phyloP scores from a whole-genome alignment of 805 yeast species.

The Pichia ethanolica region DNA sequence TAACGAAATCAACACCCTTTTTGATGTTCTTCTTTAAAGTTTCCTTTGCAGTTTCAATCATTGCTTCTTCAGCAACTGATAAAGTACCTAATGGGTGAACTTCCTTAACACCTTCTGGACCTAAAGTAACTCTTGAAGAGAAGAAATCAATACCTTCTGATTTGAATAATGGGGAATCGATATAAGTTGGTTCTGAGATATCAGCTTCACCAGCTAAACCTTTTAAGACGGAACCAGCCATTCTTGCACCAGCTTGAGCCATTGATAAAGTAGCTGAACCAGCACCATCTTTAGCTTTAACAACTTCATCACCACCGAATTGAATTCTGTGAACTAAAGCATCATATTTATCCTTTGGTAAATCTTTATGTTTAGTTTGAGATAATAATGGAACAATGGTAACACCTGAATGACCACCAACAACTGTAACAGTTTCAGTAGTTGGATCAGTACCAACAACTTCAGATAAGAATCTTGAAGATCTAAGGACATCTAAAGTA shows the following conservation, averaged over 20 bases:
- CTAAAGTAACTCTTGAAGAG: conserved; percentile 90
- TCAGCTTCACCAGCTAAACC: conserved; percentile 40
- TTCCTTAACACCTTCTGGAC: conserved; percentile 80
- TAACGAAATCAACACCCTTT: conserved; percentile 87
- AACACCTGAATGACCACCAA: conserved; percentile 97
- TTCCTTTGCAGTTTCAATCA: conserved; percentile 77
- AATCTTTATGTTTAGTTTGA: conserved; percentile 62
- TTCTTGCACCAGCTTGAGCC: conserved; percentile 80
- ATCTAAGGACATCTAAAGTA: conserved; percentile 85
- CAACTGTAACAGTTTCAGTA: conserved; percentile 73
- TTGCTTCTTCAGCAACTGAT: conserved; percentile 72
- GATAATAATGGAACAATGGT: conserved; percentile 92
- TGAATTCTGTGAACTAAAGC: conserved; percentile 82
- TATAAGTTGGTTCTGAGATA: conserved; percentile 47
- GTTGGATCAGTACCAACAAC: conserved; percentile 67
- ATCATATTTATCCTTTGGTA: conserved; percentile 57
- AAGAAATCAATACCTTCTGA: conserved; percentile 93
- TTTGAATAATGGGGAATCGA: conserved; percentile 75
- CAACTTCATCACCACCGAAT: conserved; percentile 88
- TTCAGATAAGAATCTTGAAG: conserved; percentile 74
- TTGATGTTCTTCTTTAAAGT: conserved; percentile 85
- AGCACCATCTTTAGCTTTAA: conserved; percentile 75
- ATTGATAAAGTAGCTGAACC: conserved; percentile 82
- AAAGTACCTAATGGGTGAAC: conserved; percentile 73
- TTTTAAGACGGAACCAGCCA: conserved; percentile 59